Evolutionary conservation across 306 rosid genomes (phyloP).

Genomic region (Arachis stenosperma): DNA sequence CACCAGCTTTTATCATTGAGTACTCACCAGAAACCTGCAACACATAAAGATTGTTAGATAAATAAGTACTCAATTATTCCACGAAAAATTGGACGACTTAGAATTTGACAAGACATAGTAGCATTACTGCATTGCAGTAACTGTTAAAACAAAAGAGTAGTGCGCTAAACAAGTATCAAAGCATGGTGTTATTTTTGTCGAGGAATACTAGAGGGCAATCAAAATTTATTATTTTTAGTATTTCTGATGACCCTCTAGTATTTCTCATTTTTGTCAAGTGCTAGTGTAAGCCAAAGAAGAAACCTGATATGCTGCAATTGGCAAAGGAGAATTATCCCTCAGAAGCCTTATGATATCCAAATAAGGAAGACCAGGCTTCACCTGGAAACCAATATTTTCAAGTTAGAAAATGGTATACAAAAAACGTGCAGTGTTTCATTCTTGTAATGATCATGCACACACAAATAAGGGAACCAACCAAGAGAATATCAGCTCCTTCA

Average conservation of each 20-base stretch:
- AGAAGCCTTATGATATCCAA: constrained; percentile 88
- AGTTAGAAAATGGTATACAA: constrained; percentile 10
- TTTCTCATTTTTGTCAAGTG: background rate
- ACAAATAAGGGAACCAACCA: constrained; percentile 62
- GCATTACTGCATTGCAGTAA: background rate
- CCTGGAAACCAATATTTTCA: constrained; percentile 55
- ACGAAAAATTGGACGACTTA: background rate
- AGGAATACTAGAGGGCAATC: too few relatives aligned
- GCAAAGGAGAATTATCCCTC: constrained; percentile 81
- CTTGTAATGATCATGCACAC: constrained; percentile 5
- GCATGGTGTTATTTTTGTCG: constrained; percentile 11
- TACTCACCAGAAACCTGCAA: constrained; percentile 95
- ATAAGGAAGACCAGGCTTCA: constrained; percentile 96
- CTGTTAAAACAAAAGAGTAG: constrained; percentile 18
- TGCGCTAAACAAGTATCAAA: constrained; percentile 6
- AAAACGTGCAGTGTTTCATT: constrained; percentile 13
- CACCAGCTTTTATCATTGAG: constrained; percentile 94
- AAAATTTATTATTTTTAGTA: too few relatives aligned
- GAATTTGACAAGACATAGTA: constrained; percentile 18
- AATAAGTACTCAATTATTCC: constrained; percentile 9
- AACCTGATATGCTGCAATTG: constrained; percentile 98
- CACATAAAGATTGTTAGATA: constrained; percentile 5
- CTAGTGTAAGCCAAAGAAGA: constrained; percentile 32
- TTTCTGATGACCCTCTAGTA: too few relatives aligned
- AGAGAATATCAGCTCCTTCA: constrained; percentile 97